A percentile compares a stretch with the other conserved stretches of the same genome.
phyloP scores from a whole-genome alignment of 2,329 filamentous ascomycete genomes.

The Cytospora paraplurivora region DNA sequence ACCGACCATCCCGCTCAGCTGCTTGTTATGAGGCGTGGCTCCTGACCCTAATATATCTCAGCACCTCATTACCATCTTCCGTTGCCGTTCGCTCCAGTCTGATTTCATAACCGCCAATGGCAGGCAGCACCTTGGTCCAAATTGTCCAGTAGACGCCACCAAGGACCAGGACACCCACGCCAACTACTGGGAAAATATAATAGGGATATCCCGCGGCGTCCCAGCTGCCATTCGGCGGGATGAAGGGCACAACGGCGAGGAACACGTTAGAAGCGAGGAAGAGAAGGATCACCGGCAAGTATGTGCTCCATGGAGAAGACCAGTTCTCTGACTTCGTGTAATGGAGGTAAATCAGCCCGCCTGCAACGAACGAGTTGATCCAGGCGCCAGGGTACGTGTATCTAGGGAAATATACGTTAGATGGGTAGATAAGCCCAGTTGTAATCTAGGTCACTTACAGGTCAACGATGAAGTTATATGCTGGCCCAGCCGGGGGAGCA shows the following conservation, averaged over 20 bases:
- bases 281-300: constrained; percentile 49
- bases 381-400: constrained; percentile 54
- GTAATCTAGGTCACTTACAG: constrained; percentile 40
- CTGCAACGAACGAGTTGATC: constrained; percentile 55
- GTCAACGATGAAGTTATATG: constrained; percentile 68
- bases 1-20: not conserved
- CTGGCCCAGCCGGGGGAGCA: constrained; percentile 66
- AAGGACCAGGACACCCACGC: constrained; percentile 52
- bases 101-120: constrained; percentile 52
- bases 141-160: constrained; percentile 55
- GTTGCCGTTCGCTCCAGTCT: constrained; percentile 47
- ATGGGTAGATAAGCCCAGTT: too few relatives aligned
- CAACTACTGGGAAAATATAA: constrained; percentile 59
- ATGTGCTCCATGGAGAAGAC: constrained; percentile 55
- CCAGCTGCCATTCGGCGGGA: constrained; percentile 53
- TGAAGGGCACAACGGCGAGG: constrained; percentile 55
- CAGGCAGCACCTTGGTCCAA: constrained; percentile 54
- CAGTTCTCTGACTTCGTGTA: constrained; percentile 53
- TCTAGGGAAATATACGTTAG: constrained; percentile 34
- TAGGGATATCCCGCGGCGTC: constrained; percentile 55
- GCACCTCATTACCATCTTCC: constrained; percentile 43
- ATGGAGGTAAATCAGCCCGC: constrained; percentile 55
- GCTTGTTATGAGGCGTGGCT: constrained; percentile 5
- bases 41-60: constrained; percentile 42
- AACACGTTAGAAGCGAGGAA: constrained; percentile 56